Conservation (phyloP, 768 basidiomycete species). For the Clathrus columnatus region DNA sequence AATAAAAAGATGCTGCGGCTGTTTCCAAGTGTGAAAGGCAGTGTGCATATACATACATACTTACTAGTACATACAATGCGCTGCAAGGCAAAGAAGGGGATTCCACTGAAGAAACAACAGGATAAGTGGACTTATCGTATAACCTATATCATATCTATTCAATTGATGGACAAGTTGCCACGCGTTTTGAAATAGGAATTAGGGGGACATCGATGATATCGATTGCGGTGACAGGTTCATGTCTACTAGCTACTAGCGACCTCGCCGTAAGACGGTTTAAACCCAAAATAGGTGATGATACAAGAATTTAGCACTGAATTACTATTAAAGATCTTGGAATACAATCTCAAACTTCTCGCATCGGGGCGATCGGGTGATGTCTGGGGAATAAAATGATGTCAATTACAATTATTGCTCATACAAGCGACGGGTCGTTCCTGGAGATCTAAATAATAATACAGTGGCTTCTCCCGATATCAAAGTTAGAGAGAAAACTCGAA, state of each 20-base stretch:
- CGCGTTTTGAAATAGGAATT: background rate
- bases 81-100: no score
- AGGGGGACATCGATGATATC: background rate
- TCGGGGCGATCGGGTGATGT: background rate
- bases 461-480: background rate
- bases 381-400: background rate
- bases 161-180: background rate
- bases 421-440: background rate
- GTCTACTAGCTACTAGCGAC: background rate
- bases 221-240: background rate
- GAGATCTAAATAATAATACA: background rate
- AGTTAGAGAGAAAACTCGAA: background rate
- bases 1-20: background rate
- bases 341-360: background rate
- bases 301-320: no score
- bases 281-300: background rate
- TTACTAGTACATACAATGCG: background rate
- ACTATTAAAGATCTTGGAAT: no score
- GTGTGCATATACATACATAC: background rate
- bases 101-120: no score
- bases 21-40: background rate
- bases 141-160: background rate
- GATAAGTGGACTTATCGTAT: no score
- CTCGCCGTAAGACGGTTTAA: background rate
- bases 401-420: no score